A percentile compares a stretch with the other conserved stretches of the same genome.
Conservation (phyloP, 306 rosid genomes). For the Elaeagnus macrophylla region DNA sequence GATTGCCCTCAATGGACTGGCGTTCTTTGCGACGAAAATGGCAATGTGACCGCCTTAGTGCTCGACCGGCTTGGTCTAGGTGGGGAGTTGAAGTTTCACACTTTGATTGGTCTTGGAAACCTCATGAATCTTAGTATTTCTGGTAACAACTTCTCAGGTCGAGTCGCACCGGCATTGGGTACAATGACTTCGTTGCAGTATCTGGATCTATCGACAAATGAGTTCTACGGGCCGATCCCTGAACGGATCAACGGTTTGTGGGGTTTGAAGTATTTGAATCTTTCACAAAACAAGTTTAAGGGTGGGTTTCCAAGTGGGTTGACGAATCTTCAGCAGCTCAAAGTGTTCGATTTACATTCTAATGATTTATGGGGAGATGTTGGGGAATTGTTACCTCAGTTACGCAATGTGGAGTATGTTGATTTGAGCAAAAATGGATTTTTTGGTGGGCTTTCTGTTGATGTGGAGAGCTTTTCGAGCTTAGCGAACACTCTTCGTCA, state of each 20-base stretch:
- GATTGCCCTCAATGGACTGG: conserved; percentile 69
- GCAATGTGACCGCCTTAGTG: conserved; percentile 52
- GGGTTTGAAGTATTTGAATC: conserved; percentile 61
- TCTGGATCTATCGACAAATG: conserved; percentile 76
- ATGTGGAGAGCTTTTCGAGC: conserved; percentile 40
- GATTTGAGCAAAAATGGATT: conserved; percentile 72
- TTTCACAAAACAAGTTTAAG: conserved; percentile 46
- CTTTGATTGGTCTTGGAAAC: conserved; percentile 52
- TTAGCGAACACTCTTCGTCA: conserved; percentile 55
- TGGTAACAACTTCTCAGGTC: conserved; percentile 65
- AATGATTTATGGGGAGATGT: conserved; percentile 59
- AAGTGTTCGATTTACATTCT: conserved; percentile 62
- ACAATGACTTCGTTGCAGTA: conserved; percentile 50
- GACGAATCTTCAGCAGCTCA: conserved; percentile 73
- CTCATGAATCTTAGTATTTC: conserved; percentile 55
- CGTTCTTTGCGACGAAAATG: conserved; percentile 45
- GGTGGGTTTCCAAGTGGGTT: conserved; percentile 60
- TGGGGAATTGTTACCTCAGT: conserved; percentile 33
- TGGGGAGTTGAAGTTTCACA: conserved; percentile 72
- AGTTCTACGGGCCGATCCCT: conserved; percentile 85
- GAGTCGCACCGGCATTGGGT: conserved; percentile 68
- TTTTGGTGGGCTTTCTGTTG: conserved; percentile 47
- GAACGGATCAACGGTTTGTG: conserved; percentile 70
- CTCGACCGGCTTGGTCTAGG: conserved; percentile 46
- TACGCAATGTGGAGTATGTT: conserved; percentile 57